Evolutionary conservation across 148 eudicot genomes (phyloP).

Genomic region (Heliosperma pusillum): DNA sequence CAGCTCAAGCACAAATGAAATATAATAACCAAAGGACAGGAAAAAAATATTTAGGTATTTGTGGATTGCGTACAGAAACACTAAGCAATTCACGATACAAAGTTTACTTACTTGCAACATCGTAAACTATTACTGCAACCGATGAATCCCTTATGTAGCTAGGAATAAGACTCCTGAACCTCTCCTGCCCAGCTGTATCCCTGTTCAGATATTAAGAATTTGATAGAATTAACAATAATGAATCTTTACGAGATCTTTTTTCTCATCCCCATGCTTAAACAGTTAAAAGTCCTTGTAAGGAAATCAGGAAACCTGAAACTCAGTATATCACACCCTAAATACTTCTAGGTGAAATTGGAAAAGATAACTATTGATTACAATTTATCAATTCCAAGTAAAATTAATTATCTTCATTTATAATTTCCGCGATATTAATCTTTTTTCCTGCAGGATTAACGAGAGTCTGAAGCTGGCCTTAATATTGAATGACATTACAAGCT

Average conservation of each 20-base stretch:
- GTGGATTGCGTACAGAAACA: conserved; percentile 12
- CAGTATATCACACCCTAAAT: not conserved
- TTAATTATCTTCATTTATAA: no score
- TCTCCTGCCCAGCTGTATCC: conserved; percentile 69
- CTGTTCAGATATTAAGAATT: conserved; percentile 21
- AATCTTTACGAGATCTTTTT: not conserved
- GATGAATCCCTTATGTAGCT: conserved; percentile 62
- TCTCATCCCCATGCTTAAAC: not conserved
- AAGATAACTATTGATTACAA: not conserved
- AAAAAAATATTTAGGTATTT: not conserved
- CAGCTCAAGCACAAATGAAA: no score
- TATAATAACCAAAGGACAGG: not conserved
- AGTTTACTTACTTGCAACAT: conserved; percentile 50
- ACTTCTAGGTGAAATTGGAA: not conserved
- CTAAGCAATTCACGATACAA: not conserved
- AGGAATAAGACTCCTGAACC: conserved; percentile 58
- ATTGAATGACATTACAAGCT: not conserved
- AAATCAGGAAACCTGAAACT: not conserved
- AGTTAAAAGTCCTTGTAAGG: not conserved
- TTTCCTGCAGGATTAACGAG: not conserved
- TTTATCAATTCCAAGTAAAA: no score
- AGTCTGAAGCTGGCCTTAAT: not conserved
- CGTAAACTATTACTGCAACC: conserved; percentile 57
- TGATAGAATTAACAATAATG: not conserved
- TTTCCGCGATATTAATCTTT: no score